Percentiles rank a stretch among this genome's conserved stretches.
These are phyloP conservation scores for Hymenoscyphus fructigenus DNA, from an alignment of 2,329 filamentous ascomycete species.

Conservation along the genomic window DNA sequence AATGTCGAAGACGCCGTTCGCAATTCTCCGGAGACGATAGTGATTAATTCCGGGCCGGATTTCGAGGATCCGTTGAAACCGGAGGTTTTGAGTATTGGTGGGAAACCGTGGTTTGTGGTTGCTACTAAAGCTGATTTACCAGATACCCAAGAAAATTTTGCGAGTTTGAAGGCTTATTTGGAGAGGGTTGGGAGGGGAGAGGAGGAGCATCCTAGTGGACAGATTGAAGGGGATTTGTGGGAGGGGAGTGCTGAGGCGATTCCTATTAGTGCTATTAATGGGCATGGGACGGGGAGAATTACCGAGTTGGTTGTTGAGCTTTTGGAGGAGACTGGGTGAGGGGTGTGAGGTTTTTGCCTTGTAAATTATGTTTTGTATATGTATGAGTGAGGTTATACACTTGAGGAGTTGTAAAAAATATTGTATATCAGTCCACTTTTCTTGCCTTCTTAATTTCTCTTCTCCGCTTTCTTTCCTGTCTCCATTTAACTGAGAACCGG, in stretches of 20 bases:
- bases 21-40: constrained; percentile 34
- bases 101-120: constrained; percentile 95
- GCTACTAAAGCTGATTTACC: constrained; percentile 89
- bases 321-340: constrained; percentile 39
- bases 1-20: constrained; percentile 41
- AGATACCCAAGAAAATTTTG: constrained; percentile 76
- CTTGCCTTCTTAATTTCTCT: too few species aligned
- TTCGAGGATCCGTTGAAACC: constrained; percentile 31
- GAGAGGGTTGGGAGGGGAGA: constrained; percentile 60
- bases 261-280: constrained; percentile 86
- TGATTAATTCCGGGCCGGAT: constrained; percentile 24
- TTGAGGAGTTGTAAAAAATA: not conserved
- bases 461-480: too few species aligned
- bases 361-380: not conserved
- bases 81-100: constrained; percentile 57
- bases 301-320: constrained; percentile 71
- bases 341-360: not conserved
- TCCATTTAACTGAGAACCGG: too few species aligned
- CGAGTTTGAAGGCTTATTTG: constrained; percentile 68
- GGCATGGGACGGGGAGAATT: constrained; percentile 76
- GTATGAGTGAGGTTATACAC: not conserved
- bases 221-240: constrained; percentile 51
- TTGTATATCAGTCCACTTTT: too few species aligned
- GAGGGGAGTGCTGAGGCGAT: constrained; percentile 65
- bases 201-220: constrained; percentile 70